A percentile compares a stretch with the other conserved stretches of the same genome.
These are phyloP conservation scores for Myxozyma neotropica DNA, from an alignment of 805 yeast species.

Conservation along the genomic window DNA sequence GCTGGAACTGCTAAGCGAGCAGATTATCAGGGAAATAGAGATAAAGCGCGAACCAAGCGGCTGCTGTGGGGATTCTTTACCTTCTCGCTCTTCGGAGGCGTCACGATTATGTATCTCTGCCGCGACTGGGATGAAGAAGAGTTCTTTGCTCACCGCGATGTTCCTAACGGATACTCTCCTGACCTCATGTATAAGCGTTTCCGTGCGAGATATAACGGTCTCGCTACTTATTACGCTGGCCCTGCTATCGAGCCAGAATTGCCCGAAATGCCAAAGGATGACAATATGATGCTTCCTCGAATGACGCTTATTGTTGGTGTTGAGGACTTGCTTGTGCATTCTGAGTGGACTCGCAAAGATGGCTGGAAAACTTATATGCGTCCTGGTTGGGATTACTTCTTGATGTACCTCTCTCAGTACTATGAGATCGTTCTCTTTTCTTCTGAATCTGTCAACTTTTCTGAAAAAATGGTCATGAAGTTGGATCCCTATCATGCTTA, in stretches of 20 bases:
- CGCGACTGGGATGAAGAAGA: slow-evolving; percentile 56
- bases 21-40: slow-evolving; percentile 43
- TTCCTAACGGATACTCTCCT: slow-evolving; percentile 70
- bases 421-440: slow-evolving; percentile 93
- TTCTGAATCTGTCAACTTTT: slow-evolving; percentile 79
- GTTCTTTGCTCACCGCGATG: slow-evolving; percentile 54
- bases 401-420: slow-evolving; percentile 91
- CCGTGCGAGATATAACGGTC: slow-evolving; percentile 67
- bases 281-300: slow-evolving; percentile 75
- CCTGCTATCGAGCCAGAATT: slow-evolving; percentile 86
- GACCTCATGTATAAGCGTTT: slow-evolving; percentile 68
- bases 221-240: slow-evolving; percentile 82
- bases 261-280: slow-evolving; percentile 90
- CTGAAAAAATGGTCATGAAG: slow-evolving; percentile 81
- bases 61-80: slow-evolving; percentile 16
- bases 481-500: slow-evolving; percentile 92
- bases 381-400: slow-evolving; percentile 96
- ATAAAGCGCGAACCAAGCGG: slow-evolving; percentile 27
- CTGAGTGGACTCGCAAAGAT: slow-evolving; percentile 85
- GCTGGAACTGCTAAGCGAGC: slow-evolving; percentile 52
- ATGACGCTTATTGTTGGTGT: slow-evolving; percentile 83
- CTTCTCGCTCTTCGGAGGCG: slow-evolving; percentile 13
- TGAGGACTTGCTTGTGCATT: slow-evolving; percentile 88
- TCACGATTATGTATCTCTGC: slow-evolving; percentile 17
- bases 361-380: slow-evolving; percentile 99